A percentile compares a stretch with the other conserved stretches of the same genome.
Evolutionary conservation across 2,329 filamentous ascomycete genomes (phyloP).

Genomic region (Colletotrichum costaricense): DNA sequence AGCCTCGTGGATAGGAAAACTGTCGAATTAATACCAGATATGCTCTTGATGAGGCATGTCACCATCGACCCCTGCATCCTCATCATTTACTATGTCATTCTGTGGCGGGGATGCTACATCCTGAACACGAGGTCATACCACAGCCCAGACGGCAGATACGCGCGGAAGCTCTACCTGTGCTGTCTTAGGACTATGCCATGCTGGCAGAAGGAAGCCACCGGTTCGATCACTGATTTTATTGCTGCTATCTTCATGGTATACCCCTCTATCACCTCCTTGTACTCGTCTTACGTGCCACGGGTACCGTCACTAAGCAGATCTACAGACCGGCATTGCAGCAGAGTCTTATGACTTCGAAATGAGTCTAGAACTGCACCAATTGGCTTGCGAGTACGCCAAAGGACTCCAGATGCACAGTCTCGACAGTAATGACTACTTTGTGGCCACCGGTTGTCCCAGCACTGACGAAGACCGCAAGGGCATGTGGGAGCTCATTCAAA

Average conservation of each 20-base stretch:
- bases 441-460: background rate
- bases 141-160: conserved; percentile 36
- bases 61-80: conserved; percentile 44
- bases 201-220: conserved; percentile 46
- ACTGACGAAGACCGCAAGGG: conserved; percentile 42
- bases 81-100: conserved; percentile 45
- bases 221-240: conserved; percentile 44
- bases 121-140: conserved; percentile 8
- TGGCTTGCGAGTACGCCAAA: conserved; percentile 45
- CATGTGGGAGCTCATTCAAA: conserved; percentile 48
- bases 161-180: conserved; percentile 42
- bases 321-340: conserved; percentile 42
- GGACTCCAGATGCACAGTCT: conserved; percentile 45
- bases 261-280: background rate
- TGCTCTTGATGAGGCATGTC: conserved; percentile 42
- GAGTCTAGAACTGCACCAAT: conserved; percentile 44
- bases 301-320: rapidly evolving
- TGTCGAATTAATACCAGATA: conserved; percentile 45
- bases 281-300: background rate
- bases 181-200: conserved; percentile 43
- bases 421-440: conserved; percentile 39
- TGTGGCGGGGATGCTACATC: conserved; percentile 43
- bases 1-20: conserved; percentile 42
- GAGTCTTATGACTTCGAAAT: conserved; percentile 47
- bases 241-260: conserved; percentile 44